Evolutionary conservation across 768 basidiomycete genomes (phyloP), one percentile per base, ranked within the genome.

Genomic region (Pholiota molesta): DNA sequence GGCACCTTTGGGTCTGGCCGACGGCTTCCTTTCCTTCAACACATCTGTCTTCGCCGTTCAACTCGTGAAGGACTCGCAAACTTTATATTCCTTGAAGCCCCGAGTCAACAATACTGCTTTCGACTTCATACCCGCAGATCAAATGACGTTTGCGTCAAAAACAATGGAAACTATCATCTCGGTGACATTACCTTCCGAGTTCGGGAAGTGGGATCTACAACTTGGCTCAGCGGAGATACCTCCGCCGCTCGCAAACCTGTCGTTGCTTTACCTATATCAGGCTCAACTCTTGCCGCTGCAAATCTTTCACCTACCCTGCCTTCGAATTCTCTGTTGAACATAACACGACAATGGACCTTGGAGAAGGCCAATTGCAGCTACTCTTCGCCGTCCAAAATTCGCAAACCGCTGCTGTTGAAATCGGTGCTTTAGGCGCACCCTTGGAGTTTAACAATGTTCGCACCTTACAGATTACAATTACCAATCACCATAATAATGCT

Each of bases 361-460:
- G 67, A 77, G 16, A 70, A 79, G 69, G 72, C 17, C 72, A 76
- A 4, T 73, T 86, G 1, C 73, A 84, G 66, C 71, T 86, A 5
- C 73, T 82, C 1, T 85, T 86, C 66, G 79, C 82, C 56, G 79
- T 86, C 37, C 76, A 72, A 37, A 86, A 86, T 63, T 71, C 77
- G 1, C 82, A 83, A 62, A 76, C 68, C 1, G 64, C 70, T 2
- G 74, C 83, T 1, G 81, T 86, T 9, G 83, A 85, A 66, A 84
- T 86, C 55, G 85, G 85, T 4, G 74, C 83, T 5, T 71, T 85
- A 23, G 84, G 85, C 4, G 78, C 78, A 5, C 82, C 83, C 7
- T 68, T 85, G 57, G 84, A 84, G 59, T 85, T 85, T 66, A 85
- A 86, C 66, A 86, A 85, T 57, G 83, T 84, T 33, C 49, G 79